Evolutionary conservation across 441 rosid species (phyloP).

Genomic region (Isatis lusitanica): DNA sequence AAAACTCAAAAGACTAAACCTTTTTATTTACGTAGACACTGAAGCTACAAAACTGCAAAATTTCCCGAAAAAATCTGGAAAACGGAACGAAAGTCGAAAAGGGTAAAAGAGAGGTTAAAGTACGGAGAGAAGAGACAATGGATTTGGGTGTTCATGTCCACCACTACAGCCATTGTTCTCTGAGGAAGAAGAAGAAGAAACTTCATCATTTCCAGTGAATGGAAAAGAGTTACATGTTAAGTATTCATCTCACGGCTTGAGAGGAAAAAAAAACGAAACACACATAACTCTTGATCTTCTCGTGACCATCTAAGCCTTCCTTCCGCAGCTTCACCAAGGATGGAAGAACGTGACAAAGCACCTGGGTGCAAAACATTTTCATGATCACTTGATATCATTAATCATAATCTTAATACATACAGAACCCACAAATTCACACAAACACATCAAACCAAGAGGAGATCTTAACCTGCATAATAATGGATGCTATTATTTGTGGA

Average conservation of each 20-base stretch:
- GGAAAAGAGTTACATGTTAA: no score
- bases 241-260: conserved; percentile 68
- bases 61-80: no score
- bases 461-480: conserved; percentile 76
- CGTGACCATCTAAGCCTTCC: conserved; percentile 96
- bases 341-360: conserved; percentile 85
- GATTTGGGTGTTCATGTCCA: no score
- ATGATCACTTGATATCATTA: conserved; percentile 2
- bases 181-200: no score
- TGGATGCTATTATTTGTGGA: conserved; percentile 89
- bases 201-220: no score
- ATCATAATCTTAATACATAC: background rate
- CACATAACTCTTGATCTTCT: conserved; percentile 99
- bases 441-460: conserved; percentile 12
- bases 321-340: conserved; percentile 87
- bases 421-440: background rate
- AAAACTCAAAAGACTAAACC: no score
- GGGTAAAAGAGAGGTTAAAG: no score
- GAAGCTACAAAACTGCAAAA: no score
- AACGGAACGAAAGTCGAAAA: no score
- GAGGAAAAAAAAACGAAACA: conserved; percentile 71
- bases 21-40: no score
- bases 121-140: no score
- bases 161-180: no score
- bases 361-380: conserved; percentile 45